These are phyloP conservation scores for Neurospora tetraspora DNA, from an alignment of 495 filamentous ascomycete species.

Conservation along the genomic window DNA sequence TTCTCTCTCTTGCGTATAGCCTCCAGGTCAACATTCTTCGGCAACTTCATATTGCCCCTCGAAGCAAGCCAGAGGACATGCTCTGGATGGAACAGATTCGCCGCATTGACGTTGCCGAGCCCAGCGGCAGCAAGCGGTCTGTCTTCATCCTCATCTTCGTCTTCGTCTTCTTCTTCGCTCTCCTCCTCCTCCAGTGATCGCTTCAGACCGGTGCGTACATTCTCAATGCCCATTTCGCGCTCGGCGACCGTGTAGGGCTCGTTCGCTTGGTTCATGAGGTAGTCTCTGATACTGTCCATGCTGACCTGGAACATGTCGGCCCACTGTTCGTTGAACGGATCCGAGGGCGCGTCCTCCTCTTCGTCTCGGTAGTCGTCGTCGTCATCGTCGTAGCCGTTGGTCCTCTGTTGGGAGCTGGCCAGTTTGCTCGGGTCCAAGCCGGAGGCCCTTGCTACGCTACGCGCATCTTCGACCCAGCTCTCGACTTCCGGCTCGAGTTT, in stretches of 20 bases:
- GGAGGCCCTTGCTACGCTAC: constrained; percentile 21
- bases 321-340: constrained; percentile 32
- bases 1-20: constrained; percentile 2
- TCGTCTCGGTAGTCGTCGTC: constrained; percentile 16
- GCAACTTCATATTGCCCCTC: constrained; percentile 25
- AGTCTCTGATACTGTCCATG: constrained; percentile 24
- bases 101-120: not conserved
- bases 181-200: constrained; percentile 46
- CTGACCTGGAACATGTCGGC: constrained; percentile 30
- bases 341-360: constrained; percentile 25
- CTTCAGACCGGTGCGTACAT: constrained; percentile 59
- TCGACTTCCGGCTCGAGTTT: constrained; percentile 70
- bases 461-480: constrained; percentile 57
- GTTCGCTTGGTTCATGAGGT: constrained; percentile 39
- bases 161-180: constrained; percentile 43
- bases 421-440: constrained; percentile 14
- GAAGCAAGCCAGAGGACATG: constrained; percentile 22
- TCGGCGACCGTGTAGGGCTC: constrained; percentile 59
- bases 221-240: constrained; percentile 52
- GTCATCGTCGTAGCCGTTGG: constrained; percentile 10
- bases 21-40: constrained; percentile 16
- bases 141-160: constrained; percentile 46
- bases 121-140: not conserved
- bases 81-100: constrained; percentile 14
- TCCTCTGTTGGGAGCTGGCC: not conserved